Conservation (phyloP, 768 basidiomycete genomes). For the Tricholoma matsutake region DNA sequence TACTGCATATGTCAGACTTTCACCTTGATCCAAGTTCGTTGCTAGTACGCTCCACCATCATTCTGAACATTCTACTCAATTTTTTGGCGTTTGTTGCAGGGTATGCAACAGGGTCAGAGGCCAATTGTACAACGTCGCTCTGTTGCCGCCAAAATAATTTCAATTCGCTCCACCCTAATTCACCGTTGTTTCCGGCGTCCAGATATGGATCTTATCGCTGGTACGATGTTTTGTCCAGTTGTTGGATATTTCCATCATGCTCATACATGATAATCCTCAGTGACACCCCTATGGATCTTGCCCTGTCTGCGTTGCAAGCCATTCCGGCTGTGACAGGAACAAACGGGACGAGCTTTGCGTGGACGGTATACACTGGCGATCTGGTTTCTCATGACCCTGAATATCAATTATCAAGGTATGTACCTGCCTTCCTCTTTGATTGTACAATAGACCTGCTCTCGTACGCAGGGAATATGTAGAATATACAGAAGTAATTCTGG, state of each 20-base stretch:
- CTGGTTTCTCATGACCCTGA: conserved; percentile 69
- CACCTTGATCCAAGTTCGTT: conserved; percentile 69
- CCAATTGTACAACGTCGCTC: conserved; percentile 59
- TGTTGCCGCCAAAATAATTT: conserved; percentile 61
- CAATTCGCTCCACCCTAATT: conserved; percentile 49
- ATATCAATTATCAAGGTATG: conserved; percentile 59
- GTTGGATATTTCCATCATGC: not conserved
- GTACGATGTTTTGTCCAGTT: conserved; percentile 24
- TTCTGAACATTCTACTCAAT: not conserved
- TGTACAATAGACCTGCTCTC: not conserved
- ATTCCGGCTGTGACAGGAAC: conserved; percentile 68
- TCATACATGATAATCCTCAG: conserved; percentile 24
- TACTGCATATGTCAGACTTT: conserved; percentile 74
- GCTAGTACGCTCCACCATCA: not conserved
- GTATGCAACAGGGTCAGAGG: conserved; percentile 66
- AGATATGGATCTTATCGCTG: conserved; percentile 65
- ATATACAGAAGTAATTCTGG: conserved; percentile 54
- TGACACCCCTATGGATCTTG: conserved; percentile 64
- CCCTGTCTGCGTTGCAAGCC: conserved; percentile 55
- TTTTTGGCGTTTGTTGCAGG: conserved; percentile 34
- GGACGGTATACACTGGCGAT: conserved; percentile 71
- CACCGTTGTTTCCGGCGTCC: conserved; percentile 55
- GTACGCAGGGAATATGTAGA: conserved; percentile 48
- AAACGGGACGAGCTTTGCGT: conserved; percentile 56
- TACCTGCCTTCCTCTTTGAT: not conserved